These are phyloP conservation scores for Microdochium bolleyi DNA, from an alignment of 2,329 filamentous ascomycete species.

Conservation along the genomic window DNA sequence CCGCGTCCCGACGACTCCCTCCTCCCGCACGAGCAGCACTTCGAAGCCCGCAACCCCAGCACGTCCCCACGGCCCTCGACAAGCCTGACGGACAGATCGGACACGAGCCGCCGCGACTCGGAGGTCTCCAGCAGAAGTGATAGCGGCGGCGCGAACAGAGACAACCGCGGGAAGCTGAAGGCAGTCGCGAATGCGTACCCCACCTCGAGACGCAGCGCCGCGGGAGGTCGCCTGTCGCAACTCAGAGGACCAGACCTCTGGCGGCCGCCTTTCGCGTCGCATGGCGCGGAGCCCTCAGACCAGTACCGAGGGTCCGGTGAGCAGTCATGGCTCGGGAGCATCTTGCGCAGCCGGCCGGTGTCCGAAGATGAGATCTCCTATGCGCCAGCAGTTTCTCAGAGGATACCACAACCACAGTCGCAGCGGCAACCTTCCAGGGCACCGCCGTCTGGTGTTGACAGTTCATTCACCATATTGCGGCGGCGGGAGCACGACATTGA, in stretches of 20 bases:
- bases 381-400: background rate
- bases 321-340: background rate
- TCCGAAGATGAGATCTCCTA: background rate
- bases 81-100: background rate
- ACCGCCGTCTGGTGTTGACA: background rate
- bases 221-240: background rate
- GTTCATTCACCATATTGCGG: background rate
- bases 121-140: background rate
- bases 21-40: background rate
- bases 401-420: background rate
- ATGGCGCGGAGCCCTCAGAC: background rate
- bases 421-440: background rate
- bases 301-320: background rate
- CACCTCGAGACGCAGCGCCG: background rate
- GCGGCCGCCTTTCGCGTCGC: background rate
- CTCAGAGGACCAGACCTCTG: background rate
- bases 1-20: background rate
- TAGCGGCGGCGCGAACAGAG: background rate
- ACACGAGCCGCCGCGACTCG: background rate
- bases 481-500: background rate
- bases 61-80: background rate
- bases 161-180: background rate
- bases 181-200: background rate
- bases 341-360: background rate
- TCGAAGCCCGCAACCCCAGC: background rate